Conservation (phyloP, 768 basidiomycete genomes). For the Lyophyllum atratum region DNA sequence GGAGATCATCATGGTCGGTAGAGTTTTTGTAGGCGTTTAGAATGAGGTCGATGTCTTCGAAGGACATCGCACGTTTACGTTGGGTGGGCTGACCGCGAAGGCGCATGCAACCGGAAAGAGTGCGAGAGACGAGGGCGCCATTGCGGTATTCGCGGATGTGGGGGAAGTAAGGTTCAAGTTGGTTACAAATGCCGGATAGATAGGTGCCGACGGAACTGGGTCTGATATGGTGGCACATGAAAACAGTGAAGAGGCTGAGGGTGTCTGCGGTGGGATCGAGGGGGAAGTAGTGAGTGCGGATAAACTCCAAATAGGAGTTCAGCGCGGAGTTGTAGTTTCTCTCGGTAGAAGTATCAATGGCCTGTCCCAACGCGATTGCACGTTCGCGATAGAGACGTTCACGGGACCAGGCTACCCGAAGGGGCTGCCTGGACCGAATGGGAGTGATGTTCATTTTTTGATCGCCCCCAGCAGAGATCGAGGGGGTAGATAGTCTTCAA, state of each 20-base stretch:
- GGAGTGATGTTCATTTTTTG: slow-evolving; percentile 18
- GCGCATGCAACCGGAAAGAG: slow-evolving; percentile 19
- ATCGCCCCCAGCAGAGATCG: slow-evolving; percentile 26
- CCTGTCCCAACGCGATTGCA: slow-evolving; percentile 13
- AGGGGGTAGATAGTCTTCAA: slow-evolving; percentile 22
- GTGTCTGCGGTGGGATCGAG: slow-evolving; percentile 40
- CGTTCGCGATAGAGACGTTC: not conserved
- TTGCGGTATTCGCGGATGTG: slow-evolving; percentile 18
- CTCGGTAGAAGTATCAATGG: slow-evolving; percentile 22
- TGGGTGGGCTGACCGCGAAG: not conserved
- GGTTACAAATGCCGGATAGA: slow-evolving; percentile 37
- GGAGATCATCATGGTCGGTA: not conserved
- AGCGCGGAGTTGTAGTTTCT: slow-evolving; percentile 29
- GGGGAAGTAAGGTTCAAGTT: slow-evolving; percentile 14
- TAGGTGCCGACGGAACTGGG: slow-evolving; percentile 36
- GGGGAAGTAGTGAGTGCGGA: slow-evolving; percentile 28
- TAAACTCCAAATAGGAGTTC: slow-evolving; percentile 33
- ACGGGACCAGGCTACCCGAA: slow-evolving; percentile 31
- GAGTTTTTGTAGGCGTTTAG: not conserved
- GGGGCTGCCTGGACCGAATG: slow-evolving; percentile 24
- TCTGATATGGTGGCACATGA: slow-evolving; percentile 36
- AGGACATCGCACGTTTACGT: not conserved
- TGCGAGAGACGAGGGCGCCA: slow-evolving; percentile 22
- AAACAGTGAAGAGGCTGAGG: slow-evolving; percentile 35
- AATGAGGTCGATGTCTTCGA: not conserved